phyloP scores from a whole-genome alignment of 768 basidiomycete genomes.

The Xerocomellus dryophilus region DNA sequence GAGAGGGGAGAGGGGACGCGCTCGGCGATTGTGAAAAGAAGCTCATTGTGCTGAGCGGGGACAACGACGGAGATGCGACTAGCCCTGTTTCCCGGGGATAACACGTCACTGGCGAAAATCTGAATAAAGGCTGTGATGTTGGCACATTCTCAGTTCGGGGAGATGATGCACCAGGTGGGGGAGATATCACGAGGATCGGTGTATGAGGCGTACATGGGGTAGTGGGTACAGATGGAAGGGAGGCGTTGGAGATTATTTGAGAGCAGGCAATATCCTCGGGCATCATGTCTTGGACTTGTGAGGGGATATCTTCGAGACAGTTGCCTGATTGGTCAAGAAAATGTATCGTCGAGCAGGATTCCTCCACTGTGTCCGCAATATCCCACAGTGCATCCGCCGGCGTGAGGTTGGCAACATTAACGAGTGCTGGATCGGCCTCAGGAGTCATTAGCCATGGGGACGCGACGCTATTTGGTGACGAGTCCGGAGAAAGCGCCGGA shows the following conservation, averaged over 20 bases:
- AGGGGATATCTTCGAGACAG: constrained; percentile 13
- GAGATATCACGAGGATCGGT: not conserved
- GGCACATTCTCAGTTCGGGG: not conserved
- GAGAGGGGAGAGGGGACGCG: constrained; percentile 2
- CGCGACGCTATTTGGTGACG: constrained; percentile 21
- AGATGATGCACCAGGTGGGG: not conserved
- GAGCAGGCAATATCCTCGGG: constrained; percentile 24
- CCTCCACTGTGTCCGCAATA: not conserved
- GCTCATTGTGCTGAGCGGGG: constrained; percentile 16
- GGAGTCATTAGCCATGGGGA: constrained; percentile 26
- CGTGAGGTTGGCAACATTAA: not conserved
- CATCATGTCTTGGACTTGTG: constrained; percentile 5
- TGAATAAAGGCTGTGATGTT: not conserved
- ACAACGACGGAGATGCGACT: constrained; percentile 7
- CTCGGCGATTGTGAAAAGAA: constrained; percentile 9
- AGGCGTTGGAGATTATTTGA: not conserved
- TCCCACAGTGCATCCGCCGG: constrained; percentile 1
- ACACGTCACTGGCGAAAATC: not conserved
- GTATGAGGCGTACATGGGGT: not conserved
- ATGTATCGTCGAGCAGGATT: not conserved
- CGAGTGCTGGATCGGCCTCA: not conserved
- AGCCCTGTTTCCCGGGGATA: not conserved
- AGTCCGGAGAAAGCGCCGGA: constrained; percentile 25
- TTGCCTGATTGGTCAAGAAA: constrained; percentile 18
- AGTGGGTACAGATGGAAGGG: not conserved